Conservation (phyloP, 352 stramenopile genomes). For the Halophytophthora polymorphica region DNA sequence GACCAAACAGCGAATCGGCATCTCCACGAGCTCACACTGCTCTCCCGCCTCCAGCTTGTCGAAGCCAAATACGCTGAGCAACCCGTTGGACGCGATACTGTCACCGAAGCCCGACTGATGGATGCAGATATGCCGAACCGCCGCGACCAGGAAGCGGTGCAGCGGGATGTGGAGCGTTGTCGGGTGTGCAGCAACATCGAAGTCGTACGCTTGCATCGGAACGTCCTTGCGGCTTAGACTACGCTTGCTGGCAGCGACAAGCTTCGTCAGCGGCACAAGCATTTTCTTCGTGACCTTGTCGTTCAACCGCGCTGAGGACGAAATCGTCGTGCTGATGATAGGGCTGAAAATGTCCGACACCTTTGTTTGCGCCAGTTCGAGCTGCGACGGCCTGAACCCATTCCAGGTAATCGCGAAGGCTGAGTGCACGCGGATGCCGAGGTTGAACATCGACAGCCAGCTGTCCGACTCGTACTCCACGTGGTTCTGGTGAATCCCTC, state of each 20-base stretch:
- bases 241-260: conserved; percentile 20
- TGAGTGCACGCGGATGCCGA: conserved; percentile 84
- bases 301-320: conserved; percentile 48
- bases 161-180: conserved; percentile 81
- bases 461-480: conserved; percentile 88
- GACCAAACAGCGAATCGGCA: conserved; percentile 77
- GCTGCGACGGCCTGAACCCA: conserved; percentile 43
- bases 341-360: conserved; percentile 48
- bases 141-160: conserved; percentile 75
- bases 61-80: conserved; percentile 62
- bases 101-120: conserved; percentile 50
- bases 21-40: conserved; percentile 65
- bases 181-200: conserved; percentile 55
- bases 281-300: conserved; percentile 49
- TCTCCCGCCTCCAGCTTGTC: conserved; percentile 39
- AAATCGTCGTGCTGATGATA: conserved; percentile 41
- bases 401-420: conserved; percentile 81
- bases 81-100: conserved; percentile 37
- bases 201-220: conserved; percentile 48
- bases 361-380: conserved; percentile 24
- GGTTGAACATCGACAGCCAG: conserved; percentile 88
- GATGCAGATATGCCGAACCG: conserved; percentile 66
- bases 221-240: conserved; percentile 14
- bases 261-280: conserved; percentile 30
- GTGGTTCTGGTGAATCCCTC: conserved; percentile 69